These are phyloP conservation scores for Talaromyces sp. DNA, from an alignment of 2,329 filamentous ascomycete genomes.

Conservation along the genomic window DNA sequence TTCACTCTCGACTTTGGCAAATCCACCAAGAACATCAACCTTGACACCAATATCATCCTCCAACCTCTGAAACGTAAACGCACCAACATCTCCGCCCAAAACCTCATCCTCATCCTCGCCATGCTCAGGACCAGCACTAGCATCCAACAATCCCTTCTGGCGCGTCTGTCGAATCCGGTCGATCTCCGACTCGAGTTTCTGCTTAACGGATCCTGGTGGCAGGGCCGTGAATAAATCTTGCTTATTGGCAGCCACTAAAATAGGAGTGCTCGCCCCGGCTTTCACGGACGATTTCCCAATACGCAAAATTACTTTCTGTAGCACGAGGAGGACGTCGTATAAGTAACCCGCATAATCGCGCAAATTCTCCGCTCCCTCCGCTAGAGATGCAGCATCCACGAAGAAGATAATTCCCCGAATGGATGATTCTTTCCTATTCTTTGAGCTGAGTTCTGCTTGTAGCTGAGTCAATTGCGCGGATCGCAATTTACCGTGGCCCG, in stretches of 20 bases:
- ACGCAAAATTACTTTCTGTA: constrained; percentile 69
- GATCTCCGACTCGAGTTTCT: constrained; percentile 75
- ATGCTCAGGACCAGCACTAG: constrained; percentile 60
- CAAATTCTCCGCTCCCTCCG: constrained; percentile 47
- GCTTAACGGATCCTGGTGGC: constrained; percentile 71
- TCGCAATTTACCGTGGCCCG: constrained; percentile 92
- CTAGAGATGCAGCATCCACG: constrained; percentile 74
- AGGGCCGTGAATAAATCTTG: constrained; percentile 91
- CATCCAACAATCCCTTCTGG: constrained; percentile 78
- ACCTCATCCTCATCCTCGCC: constrained; percentile 70
- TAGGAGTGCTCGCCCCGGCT: constrained; percentile 59
- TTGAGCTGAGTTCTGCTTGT: constrained; percentile 36
- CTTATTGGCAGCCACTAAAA: constrained; percentile 92
- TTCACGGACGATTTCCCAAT: constrained; percentile 49
- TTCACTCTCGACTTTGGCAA: constrained; percentile 55
- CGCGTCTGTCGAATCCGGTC: constrained; percentile 71
- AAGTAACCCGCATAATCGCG: constrained; percentile 77
- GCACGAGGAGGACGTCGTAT: constrained; percentile 77
- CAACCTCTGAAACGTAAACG: constrained; percentile 78
- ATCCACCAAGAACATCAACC: constrained; percentile 71
- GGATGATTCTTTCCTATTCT: constrained; percentile 28
- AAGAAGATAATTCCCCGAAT: constrained; percentile 78
- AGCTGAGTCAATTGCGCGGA: constrained; percentile 45
- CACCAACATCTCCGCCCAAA: constrained; percentile 76
- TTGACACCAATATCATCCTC: constrained; percentile 72